Base-by-base conservation (phyloP, 805 yeast species). In the Kazachstania africana region DNA sequence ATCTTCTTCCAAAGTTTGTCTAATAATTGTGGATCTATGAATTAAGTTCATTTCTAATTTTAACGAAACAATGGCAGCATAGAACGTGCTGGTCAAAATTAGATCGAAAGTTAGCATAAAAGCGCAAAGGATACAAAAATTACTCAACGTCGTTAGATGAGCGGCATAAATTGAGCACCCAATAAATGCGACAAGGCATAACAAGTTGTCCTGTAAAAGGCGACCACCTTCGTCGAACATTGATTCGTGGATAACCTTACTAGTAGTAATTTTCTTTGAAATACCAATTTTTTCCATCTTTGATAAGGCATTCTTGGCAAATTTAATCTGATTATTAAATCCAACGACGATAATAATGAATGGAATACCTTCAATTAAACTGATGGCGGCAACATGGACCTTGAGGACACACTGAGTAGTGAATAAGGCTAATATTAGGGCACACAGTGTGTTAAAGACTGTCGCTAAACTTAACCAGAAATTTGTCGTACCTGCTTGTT, bases 281-380 rank as follows among this genome's bases (percentile, higher is more conserved):
- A 61, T 45, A 22, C 56, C 60, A 27, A 55, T 39, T 33, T 45
- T 44, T 45, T 52, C 40, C 48, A 48, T 51, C 33, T 57, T 50
- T 28, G 59, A 55, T 45, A 71, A 48, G 14, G 76, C 75, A 28
- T 72, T 68, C 16, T 68, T 59, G 1, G 95, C 77, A 39, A 85
- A 65, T 8, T 72, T 64, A 13, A 83, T 70, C 47, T 87, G 84
- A 53, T 82, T 79, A 50, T 83, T 85, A 59, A 88, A 88, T 1
- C 97, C 98, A 48, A 91, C 74, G 3, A 84, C 75, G 13, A 94
- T 84, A 14, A 88, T 94, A 47, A 88, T 68, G 57, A 88, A 88
- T 15, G 98, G 98, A 28, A 88, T 60, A 18, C 95, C 96, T 60
- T 91, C 96, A 36, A 85, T 72, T 40, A 88, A 63, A 33, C 81